Base-by-base conservation (phyloP, 139 green algal species). In the Chlorokybus atmophyticus region DNA sequence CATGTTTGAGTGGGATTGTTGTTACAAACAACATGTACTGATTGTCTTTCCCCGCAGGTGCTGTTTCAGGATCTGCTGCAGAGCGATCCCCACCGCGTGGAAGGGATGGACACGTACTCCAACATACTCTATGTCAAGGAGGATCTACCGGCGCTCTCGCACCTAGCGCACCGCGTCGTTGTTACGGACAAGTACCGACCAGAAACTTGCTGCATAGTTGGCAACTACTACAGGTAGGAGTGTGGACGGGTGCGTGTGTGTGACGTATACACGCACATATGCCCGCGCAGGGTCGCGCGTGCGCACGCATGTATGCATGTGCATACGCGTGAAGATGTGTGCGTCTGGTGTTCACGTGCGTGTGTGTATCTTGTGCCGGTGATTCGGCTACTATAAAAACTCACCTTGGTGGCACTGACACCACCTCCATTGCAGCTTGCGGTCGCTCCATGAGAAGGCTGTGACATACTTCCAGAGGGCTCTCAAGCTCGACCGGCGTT, bases 361-460 rank as follows among this genome's bases (percentile, higher is more conserved):
- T n/a, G n/a, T n/a, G n/a, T n/a, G n/a, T n/a, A n/a, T n/a, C n/a
- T n/a, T n/a, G n/a, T n/a, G n/a, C n/a, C n/a, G n/a, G n/a, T n/a
- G n/a, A n/a, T n/a, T n/a, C n/a, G n/a, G n/a, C n/a, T n/a, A n/a
- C n/a, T n/a, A n/a, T n/a, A n/a, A n/a, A n/a, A n/a, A n/a, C n/a
- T n/a, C n/a, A n/a, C n/a, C n/a, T n/a, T n/a, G n/a, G n/a, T n/a
- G n/a, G n/a, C n/a, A n/a, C n/a, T n/a, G n/a, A n/a, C n/a, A n/a
- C n/a, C n/a, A n/a, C n/a, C n/a, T n/a, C n/a, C n/a, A 98, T 76
- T 95, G 93, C 81, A 89, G 80, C 40, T 70, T 95, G 0, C 85
- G 85, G 66, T 80, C 23, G n/a, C 62, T 73, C 44, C 74, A 81
- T 50, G 83, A 87, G 68, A 80, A 85, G 53, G 87, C 89, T 2